A percentile compares a stretch with the other conserved stretches of the same genome.
Conservation (phyloP, 352 stramenopile species). For the Phytophthora sansomeana region DNA sequence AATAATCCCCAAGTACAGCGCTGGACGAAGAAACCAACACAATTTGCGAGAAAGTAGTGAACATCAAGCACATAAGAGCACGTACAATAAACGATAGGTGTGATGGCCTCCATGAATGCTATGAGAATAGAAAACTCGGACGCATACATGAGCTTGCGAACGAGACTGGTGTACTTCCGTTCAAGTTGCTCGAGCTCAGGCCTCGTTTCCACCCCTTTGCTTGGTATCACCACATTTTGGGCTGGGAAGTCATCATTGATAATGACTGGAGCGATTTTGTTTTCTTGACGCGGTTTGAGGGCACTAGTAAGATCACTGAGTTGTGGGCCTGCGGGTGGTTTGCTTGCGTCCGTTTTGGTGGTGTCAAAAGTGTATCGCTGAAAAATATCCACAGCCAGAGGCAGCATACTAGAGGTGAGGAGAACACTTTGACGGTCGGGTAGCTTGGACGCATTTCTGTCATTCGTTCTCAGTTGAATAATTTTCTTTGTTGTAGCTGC, state of each 20-base stretch:
- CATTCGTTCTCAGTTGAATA: constrained; percentile 4
- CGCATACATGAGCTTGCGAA: constrained; percentile 40
- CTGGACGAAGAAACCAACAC: not conserved
- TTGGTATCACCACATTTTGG: not conserved
- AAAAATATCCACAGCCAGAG: constrained; percentile 11
- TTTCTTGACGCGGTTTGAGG: not conserved
- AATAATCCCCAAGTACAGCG: constrained; percentile 33
- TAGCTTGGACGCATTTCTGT: not conserved
- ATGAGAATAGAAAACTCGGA: constrained; percentile 41
- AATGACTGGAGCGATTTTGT: not conserved
- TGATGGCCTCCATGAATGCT: constrained; percentile 34
- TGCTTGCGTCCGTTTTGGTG: not conserved
- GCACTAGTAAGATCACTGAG: not conserved
- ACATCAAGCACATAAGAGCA: not conserved
- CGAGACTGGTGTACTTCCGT: constrained; percentile 13
- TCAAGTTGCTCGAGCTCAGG: constrained; percentile 22
- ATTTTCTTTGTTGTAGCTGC: constrained; percentile 5
- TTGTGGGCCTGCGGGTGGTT: not conserved
- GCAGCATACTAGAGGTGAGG: constrained; percentile 9
- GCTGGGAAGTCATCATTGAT: not conserved
- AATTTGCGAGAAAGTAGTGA: not conserved
- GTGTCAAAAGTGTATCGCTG: constrained; percentile 12
- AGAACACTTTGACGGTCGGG: not conserved
- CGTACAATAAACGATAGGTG: constrained; percentile 11
- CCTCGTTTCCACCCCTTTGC: not conserved